Percentiles rank a stretch among this genome's conserved stretches.
phyloP scores from a whole-genome alignment of 345 rosid genomes.

The Brassica incana region DNA sequence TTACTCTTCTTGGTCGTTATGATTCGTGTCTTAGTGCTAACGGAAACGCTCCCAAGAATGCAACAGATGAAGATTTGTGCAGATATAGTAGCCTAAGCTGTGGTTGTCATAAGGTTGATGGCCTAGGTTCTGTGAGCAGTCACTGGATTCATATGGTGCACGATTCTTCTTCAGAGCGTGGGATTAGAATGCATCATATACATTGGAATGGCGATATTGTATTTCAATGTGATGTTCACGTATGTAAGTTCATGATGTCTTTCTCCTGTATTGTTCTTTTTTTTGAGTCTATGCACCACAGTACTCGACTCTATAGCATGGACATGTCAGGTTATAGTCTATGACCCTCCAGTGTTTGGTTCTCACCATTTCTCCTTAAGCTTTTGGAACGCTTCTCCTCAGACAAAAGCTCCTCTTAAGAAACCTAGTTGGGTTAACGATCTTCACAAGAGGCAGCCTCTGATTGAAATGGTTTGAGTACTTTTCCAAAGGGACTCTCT shows the following conservation, averaged over 20 bases:
- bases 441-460: slow-evolving; percentile 53
- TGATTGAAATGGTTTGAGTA: slow-evolving; percentile 62
- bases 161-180: slow-evolving; percentile 40
- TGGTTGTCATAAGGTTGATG: slow-evolving; percentile 46
- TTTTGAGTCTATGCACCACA: not conserved
- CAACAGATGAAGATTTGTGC: slow-evolving; percentile 29
- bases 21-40: slow-evolving; percentile 24
- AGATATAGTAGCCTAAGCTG: slow-evolving; percentile 29
- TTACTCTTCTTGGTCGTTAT: slow-evolving; percentile 66
- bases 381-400: slow-evolving; percentile 44
- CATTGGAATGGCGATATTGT: slow-evolving; percentile 65
- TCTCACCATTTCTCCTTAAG: slow-evolving; percentile 72
- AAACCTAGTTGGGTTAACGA: slow-evolving; percentile 75
- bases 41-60: slow-evolving; percentile 33
- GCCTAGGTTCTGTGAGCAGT: slow-evolving; percentile 38
- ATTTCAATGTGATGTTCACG: slow-evolving; percentile 71
- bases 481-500: slow-evolving; percentile 18
- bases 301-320: slow-evolving; percentile 24
- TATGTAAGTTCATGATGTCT: slow-evolving; percentile 75
- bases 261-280: slow-evolving; percentile 30
- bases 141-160: slow-evolving; percentile 60
- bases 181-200: slow-evolving; percentile 61
- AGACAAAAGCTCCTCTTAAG: slow-evolving; percentile 43
- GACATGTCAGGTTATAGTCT: slow-evolving; percentile 62
- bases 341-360: slow-evolving; percentile 75